Evolutionary conservation across 2,329 filamentous ascomycete genomes (phyloP), one percentile per base, ranked within the genome.

Genomic region (Penicillium brevicompactum): DNA sequence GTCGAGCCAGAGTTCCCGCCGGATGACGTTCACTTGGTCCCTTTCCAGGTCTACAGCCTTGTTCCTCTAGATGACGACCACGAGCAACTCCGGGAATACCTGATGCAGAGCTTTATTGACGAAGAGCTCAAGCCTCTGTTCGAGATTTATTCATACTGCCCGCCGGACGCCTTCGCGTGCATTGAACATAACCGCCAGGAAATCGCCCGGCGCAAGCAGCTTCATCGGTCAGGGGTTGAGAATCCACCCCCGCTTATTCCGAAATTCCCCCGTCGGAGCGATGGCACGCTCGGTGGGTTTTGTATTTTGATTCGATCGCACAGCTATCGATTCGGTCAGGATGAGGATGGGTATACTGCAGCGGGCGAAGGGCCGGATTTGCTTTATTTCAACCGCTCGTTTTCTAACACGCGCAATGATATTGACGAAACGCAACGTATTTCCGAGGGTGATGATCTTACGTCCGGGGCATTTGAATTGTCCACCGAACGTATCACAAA

Each of bases 141-240:
- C 44, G 57, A 62, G 16, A 59, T 62, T 48, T 63, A 62, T 41
- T 60, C 57, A 40, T 63, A 62, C 42, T 46, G 47, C 40, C 61
- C 57, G 16, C 45, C 57, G 4, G 53, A 62, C 40, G 37, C 40
- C 42, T 63, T 60, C 21, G 57, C 51, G 45, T 63, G 53, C 34
- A 56, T 62, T 45, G 57, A 63, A 13, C 55, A 61, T 49, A 44
- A 56, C 22, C 57, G 57, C 14, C 41, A 47, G 0, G 59, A 61
- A 30, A 56, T 63, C 18, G 61, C 59, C 14, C 44, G 51, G 49
- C 59, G 61, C 24, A 63, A 63, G 44, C 57, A 52, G 41, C 59
- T 54, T 52, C 49, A 63, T 46, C 40, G 14, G 27, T 53, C 47
- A 37, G 51, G 49, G 2, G 27, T 41, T 21, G 11, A 45, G 2